These are phyloP conservation scores for Canna indica DNA, from an alignment of 176 grass and related monocot species.

Conservation along the genomic window DNA sequence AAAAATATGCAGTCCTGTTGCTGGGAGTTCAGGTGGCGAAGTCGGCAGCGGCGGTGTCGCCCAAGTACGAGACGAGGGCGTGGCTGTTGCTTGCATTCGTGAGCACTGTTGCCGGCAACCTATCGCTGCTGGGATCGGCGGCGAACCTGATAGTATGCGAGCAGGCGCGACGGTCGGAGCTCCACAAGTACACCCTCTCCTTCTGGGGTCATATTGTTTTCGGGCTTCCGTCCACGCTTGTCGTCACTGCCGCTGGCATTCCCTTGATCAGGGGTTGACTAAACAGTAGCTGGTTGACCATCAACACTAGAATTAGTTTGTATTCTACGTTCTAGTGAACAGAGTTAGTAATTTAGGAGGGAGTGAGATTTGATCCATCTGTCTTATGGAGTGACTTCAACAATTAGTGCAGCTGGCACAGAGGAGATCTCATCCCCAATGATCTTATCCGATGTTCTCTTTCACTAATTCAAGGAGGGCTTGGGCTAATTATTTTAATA, in stretches of 20 bases:
- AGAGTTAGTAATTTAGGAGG: too few species aligned
- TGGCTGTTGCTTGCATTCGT: conserved; percentile 91
- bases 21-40: conserved; percentile 60
- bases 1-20: conserved; percentile 56
- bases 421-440: too few species aligned
- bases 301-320: neutral
- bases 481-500: too few species aligned
- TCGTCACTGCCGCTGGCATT: conserved; percentile 58
- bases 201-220: conserved; percentile 73
- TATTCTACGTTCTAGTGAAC: too few species aligned
- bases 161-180: conserved; percentile 65
- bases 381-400: too few species aligned
- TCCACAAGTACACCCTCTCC: conserved; percentile 65
- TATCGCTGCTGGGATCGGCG: conserved; percentile 75
- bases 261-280: conserved; percentile 5
- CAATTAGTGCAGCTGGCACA: too few species aligned
- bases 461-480: too few species aligned
- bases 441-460: too few species aligned
- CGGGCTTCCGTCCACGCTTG: conserved; percentile 58
- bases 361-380: too few species aligned
- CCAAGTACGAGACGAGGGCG: conserved; percentile 35
- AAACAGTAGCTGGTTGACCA: too few species aligned
- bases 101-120: conserved; percentile 97
- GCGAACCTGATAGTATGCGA: conserved; percentile 92
- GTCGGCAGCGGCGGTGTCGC: conserved; percentile 61